A percentile compares a stretch with the other conserved stretches of the same genome.
phyloP scores from a whole-genome alignment of 768 basidiomycete genomes.

The Erythrobasidium yunnanense region DNA sequence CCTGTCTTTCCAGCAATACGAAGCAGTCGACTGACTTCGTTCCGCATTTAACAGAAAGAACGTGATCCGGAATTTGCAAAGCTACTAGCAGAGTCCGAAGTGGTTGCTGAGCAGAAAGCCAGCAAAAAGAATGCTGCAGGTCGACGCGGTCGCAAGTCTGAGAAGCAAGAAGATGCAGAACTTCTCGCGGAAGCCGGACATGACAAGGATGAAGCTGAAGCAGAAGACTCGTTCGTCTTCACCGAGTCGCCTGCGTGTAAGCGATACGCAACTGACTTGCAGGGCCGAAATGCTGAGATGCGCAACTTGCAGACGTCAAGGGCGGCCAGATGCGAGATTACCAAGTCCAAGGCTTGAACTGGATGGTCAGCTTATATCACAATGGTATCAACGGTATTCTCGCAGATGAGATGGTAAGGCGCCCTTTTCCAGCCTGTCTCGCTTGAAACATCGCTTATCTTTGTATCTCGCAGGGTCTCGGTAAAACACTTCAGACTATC shows the following conservation, averaged over 20 bases:
- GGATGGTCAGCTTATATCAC: constrained; percentile 93
- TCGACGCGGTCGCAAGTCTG: constrained; percentile 72
- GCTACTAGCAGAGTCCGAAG: constrained; percentile 67
- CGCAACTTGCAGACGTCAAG: constrained; percentile 55
- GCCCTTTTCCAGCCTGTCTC: not conserved
- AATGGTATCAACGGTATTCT: constrained; percentile 95
- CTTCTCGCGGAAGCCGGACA: constrained; percentile 56
- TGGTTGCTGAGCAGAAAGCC: constrained; percentile 51
- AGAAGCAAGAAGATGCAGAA: constrained; percentile 98
- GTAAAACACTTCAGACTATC: constrained; percentile 96
- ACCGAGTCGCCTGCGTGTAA: constrained; percentile 84
- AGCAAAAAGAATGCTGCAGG: constrained; percentile 53
- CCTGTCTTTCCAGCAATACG: not conserved
- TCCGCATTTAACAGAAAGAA: constrained; percentile 50
- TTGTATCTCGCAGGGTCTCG: constrained; percentile 58
- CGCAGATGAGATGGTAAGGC: constrained; percentile 79
- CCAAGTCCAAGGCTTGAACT: constrained; percentile 89
- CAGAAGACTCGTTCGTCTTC: constrained; percentile 66
- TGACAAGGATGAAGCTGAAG: constrained; percentile 47
- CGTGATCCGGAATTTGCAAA: constrained; percentile 89
- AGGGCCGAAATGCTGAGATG: no score
- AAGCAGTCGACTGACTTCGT: not conserved
- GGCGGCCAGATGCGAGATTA: constrained; percentile 80
- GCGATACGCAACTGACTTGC: not conserved
- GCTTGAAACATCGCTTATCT: not conserved